Evolutionary conservation across 2,329 filamentous ascomycete genomes (phyloP), one percentile per base, ranked within the genome.

Genomic region (Diplodia sapinea): DNA sequence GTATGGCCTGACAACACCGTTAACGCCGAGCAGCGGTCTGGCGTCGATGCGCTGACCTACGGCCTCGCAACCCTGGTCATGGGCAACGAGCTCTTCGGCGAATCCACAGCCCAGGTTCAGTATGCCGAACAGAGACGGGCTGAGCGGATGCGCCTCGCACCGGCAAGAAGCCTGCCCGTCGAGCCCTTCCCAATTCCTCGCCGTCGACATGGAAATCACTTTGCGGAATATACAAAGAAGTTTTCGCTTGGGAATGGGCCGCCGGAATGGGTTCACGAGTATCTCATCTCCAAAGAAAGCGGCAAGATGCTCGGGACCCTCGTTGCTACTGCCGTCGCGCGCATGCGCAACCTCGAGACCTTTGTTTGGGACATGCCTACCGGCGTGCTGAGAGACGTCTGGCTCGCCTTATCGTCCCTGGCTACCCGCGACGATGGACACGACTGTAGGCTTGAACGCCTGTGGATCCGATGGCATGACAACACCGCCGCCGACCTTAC

Each of bases 351-450:
- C 73, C 83, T 96, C 49, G 92, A 95, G 78, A 89, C 88, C 0
- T 95, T 95, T 74, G 84, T 92, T 3, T 95, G 92, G 92, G 92
- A 96, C 74, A 94, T 95, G 92, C 92, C 92, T 0, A 95, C 92
- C 0, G 92, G 92, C 1, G 90, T 95, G 20, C 80, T 93, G 65
- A 86, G 91, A 65, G 91, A 94, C 75, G 90, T 94, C 33, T 95
- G 93, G 86, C 86, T 93, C 74, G 89, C 91, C 26, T 83, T 96
- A 56, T 88, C 89, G 1, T 92, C 90, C 5, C 82, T 93, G 13
- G 88, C 87, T 49, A 85, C 91, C 72, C 83, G 86, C 26, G 80
- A 83, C 49, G 83, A 87, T 49, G 84, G 86, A 29, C 82, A 87
- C 56, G 83, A 86, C 50, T 89, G 89, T 73, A 89, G 89, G 54